A percentile compares a stretch with the other conserved stretches of the same genome.
Conservation (phyloP, 1,139 yeast species). For the Hyphopichia buzzinii region DNA sequence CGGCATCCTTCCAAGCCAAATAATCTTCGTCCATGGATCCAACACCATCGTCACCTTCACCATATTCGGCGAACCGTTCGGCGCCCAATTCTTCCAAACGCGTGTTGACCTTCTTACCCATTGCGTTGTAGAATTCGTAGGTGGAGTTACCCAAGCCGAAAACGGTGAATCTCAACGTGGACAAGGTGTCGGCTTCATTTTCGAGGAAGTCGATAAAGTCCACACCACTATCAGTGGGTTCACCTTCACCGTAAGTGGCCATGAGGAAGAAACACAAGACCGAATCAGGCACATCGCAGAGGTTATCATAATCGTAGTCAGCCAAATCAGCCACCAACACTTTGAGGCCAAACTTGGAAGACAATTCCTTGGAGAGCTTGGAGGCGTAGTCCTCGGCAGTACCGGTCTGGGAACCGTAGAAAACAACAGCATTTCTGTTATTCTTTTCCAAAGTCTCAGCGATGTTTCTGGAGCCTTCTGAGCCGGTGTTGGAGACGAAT, state of each 20-base stretch:
- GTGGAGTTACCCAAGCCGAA: conserved; percentile 94
- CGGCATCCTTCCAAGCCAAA: conserved; percentile 84
- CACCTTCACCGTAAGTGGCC: conserved; percentile 98
- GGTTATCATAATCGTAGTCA: conserved; percentile 75
- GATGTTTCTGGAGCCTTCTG: conserved; percentile 55
- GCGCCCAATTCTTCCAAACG: conserved; percentile 65
- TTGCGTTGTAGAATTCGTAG: conserved; percentile 85
- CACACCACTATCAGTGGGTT: conserved; percentile 91
- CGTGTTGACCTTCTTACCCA: conserved; percentile 59
- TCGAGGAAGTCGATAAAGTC: conserved; percentile 65
- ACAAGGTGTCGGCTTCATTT: conserved; percentile 58
- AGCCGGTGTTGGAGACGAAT: conserved; percentile 36
- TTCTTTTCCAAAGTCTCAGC: conserved; percentile 59
- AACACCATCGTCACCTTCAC: conserved; percentile 93
- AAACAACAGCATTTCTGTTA: conserved; percentile 74
- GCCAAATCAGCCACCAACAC: conserved; percentile 88
- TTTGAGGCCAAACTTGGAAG: conserved; percentile 75
- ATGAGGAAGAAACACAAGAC: conserved; percentile 67
- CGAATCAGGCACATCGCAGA: conserved; percentile 52
- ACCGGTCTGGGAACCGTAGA: conserved; percentile 97
- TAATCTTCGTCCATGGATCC: conserved; percentile 96
- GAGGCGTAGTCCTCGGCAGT: conserved; percentile 98
- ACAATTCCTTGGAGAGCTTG: conserved; percentile 84
- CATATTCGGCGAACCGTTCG: conserved; percentile 64
- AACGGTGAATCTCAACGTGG: conserved; percentile 65